These are phyloP conservation scores for Trichophyton rubrum DNA, from an alignment of 2,329 filamentous ascomycete species.

Conservation along the genomic window DNA sequence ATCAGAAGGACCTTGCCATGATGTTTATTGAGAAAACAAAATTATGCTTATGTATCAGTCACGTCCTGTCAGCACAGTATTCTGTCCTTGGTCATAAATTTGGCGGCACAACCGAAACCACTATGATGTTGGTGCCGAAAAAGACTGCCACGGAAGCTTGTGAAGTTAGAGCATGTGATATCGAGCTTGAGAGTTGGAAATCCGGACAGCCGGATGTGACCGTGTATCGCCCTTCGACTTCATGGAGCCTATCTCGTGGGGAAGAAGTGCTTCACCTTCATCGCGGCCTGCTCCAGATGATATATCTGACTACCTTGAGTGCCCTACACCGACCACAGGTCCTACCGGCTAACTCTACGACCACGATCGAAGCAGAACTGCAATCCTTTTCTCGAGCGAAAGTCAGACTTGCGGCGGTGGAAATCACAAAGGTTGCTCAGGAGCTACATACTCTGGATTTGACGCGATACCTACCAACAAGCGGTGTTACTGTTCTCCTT, in stretches of 20 bases:
- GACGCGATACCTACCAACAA: constrained; percentile 71
- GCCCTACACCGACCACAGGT: constrained; percentile 87
- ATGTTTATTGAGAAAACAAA: constrained; percentile 90
- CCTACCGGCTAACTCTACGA: constrained; percentile 55
- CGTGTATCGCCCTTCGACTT: constrained; percentile 52
- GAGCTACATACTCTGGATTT: constrained; percentile 61
- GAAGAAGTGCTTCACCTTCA: constrained; percentile 51
- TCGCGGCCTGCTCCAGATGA: constrained; percentile 79
- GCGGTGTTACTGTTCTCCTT: constrained; percentile 78
- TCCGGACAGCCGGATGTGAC: constrained; percentile 58
- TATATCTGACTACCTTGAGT: constrained; percentile 83
- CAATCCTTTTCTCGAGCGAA: constrained; percentile 73
- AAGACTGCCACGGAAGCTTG: constrained; percentile 72
- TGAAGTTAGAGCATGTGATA: constrained; percentile 66
- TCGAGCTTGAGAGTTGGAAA: constrained; percentile 66
- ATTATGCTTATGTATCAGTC: constrained; percentile 76
- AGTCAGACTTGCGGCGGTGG: constrained; percentile 69
- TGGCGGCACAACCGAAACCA: constrained; percentile 56
- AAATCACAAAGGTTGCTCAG: constrained; percentile 73
- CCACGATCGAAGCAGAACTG: constrained; percentile 49
- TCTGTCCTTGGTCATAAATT: constrained; percentile 77
- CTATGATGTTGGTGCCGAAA: constrained; percentile 84
- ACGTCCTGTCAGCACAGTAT: constrained; percentile 82
- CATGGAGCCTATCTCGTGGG: constrained; percentile 40
- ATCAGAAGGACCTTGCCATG: constrained; percentile 66